phyloP scores from a whole-genome alignment of 768 basidiomycete species.

The Chalciporus pseudorubinellus region DNA sequence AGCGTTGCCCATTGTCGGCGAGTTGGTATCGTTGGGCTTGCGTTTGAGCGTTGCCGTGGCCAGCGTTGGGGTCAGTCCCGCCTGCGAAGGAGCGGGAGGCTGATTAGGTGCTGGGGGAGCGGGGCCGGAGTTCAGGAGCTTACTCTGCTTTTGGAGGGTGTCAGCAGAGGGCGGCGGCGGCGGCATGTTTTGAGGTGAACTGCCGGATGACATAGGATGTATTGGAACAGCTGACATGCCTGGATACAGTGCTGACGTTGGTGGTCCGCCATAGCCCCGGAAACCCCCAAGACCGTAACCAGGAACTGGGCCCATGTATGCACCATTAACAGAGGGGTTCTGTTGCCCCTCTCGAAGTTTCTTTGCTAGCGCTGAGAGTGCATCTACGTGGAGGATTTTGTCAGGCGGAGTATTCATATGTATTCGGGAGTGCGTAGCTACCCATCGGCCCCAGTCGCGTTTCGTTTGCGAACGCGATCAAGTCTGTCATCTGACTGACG shows the following conservation, averaged over 20 bases:
- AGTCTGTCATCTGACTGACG: constrained; percentile 74
- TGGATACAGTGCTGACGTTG: constrained; percentile 46
- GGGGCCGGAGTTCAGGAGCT: constrained; percentile 47
- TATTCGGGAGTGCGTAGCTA: constrained; percentile 39
- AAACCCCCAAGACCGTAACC: constrained; percentile 23
- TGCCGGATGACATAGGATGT: constrained; percentile 40
- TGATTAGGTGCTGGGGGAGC: constrained; percentile 40
- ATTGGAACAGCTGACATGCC: constrained; percentile 41
- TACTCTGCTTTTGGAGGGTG: constrained; percentile 64
- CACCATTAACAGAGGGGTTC: constrained; percentile 14
- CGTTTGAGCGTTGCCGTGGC: constrained; percentile 53
- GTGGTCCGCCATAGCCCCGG: constrained; percentile 25
- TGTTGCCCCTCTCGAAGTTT: constrained; percentile 35
- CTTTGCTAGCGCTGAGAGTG: constrained; percentile 41
- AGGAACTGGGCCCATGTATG: constrained; percentile 17
- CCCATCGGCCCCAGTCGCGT: constrained; percentile 60
- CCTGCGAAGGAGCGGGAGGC: constrained; percentile 39
- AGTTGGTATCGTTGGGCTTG: constrained; percentile 45
- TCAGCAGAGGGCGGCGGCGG: constrained; percentile 45
- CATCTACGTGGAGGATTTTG: constrained; percentile 36
- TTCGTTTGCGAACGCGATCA: constrained; percentile 64
- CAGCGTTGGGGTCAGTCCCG: constrained; percentile 45
- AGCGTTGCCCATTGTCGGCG: constrained; percentile 49
- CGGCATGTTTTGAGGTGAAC: constrained; percentile 49
- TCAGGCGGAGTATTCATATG: constrained; percentile 23